Evolutionary conservation across 768 basidiomycete genomes (phyloP).

Genomic region (Russula sp.): DNA sequence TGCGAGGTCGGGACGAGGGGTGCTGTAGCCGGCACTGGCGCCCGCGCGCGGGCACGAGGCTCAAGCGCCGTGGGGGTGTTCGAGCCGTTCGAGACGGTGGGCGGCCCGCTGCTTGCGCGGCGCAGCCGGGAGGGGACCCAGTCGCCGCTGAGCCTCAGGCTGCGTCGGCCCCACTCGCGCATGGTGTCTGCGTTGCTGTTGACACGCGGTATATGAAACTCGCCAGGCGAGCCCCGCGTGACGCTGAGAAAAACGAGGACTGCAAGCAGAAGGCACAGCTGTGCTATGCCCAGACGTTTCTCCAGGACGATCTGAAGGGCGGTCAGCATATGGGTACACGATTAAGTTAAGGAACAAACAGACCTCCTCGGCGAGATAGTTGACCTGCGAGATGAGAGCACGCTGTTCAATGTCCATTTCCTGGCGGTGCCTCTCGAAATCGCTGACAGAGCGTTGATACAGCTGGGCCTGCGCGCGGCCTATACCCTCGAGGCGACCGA

Average conservation of each 20-base stretch:
- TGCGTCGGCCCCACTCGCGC: conserved; percentile 51
- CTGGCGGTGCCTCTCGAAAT: conserved; percentile 63
- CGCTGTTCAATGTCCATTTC: conserved; percentile 66
- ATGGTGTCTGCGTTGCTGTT: conserved; percentile 29
- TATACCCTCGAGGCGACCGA: conserved; percentile 70
- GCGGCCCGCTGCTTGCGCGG: conserved; percentile 30
- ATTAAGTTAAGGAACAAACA: neutral
- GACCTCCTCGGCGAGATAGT: conserved; percentile 79
- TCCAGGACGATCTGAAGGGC: conserved; percentile 66
- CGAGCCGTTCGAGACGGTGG: neutral
- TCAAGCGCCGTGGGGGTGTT: neutral
- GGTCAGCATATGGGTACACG: neutral
- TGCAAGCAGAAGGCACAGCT: conserved; percentile 75
- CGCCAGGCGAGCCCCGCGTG: conserved; percentile 62
- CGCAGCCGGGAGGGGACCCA: conserved; percentile 38
- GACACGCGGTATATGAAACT: conserved; percentile 23
- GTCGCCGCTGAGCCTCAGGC: conserved; percentile 52
- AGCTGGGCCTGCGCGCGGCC: conserved; percentile 63
- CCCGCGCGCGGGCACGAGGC: neutral
- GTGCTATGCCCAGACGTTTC: conserved; percentile 84
- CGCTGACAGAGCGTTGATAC: conserved; percentile 55
- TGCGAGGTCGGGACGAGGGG: neutral
- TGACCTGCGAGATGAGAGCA: conserved; percentile 62
- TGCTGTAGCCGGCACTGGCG: conserved; percentile 14
- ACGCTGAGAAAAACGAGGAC: conserved; percentile 84